Evolutionary conservation across 2,329 filamentous ascomycete genomes (phyloP), one percentile per base, ranked within the genome.

Genomic region (Thelonectria blattea): DNA sequence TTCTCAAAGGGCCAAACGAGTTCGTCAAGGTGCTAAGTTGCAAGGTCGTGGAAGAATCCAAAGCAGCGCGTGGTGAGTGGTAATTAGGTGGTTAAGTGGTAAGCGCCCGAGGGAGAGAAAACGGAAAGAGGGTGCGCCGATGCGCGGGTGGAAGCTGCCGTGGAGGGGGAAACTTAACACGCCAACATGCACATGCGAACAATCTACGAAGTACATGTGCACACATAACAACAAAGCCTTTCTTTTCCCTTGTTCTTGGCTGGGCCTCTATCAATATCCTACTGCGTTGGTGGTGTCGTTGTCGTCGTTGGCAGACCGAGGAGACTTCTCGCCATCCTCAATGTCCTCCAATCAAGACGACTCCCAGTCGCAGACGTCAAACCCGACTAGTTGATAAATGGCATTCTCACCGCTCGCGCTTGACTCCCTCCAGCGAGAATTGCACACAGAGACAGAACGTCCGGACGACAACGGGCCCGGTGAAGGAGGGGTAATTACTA

Each of bases 331-430:
- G 32, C 32, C 10, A 5, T 15, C 34, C 11, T 5, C 6, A 39
- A 20, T 64, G 61, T 61, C 54, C 61, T 69, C 69, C 68, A 71
- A 71, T 71, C 68, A 71, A 64, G 65, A 37, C 43, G 49, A 54
- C 54, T 62, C 48, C 61, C 56, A 60, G 49, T 65, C 56, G 64
- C 62, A 52, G 41, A 68, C 43, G 58, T 70, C 58, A 57, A 67
- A 69, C 64, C 62, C 56, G 49, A 62, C 60, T 56, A 65, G 5
- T 30, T 30, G 27, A 30, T 65, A 46, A 52, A 30, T 5, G 22
- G 22, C 61, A 61, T 68, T 10, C 8, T 71, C 68, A 71, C 68
- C 68, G 68, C 68, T 66, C 61, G 48, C 62, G 62, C 59, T 58
- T 57, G 17, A 45, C 54, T 57, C 45, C 58, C 58, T 60, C 51